A percentile compares a stretch with the other conserved stretches of the same genome.
These are phyloP conservation scores for Verticillium zaregamsianum DNA, from an alignment of 2,329 filamentous ascomycete genomes.

Conservation along the genomic window DNA sequence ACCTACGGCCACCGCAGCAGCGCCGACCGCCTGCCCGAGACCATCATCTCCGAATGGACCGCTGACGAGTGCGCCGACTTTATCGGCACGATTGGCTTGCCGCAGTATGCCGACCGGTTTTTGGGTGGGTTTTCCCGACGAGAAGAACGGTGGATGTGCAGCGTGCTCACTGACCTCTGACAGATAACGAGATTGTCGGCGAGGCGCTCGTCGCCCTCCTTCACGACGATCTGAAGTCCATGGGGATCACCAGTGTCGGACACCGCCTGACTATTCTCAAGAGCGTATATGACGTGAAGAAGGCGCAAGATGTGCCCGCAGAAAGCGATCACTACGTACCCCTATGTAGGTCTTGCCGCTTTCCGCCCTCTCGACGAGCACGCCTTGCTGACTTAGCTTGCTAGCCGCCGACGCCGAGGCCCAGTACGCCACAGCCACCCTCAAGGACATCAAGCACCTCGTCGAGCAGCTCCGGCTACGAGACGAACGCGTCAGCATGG, in stretches of 20 bases:
- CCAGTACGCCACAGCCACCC: conserved; percentile 80
- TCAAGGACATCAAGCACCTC: conserved; percentile 88
- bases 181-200: conserved; percentile 92
- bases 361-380: background rate
- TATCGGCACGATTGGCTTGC: conserved; percentile 71
- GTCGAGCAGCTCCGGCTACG: conserved; percentile 85
- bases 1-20: conserved; percentile 66
- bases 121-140: conserved; percentile 57
- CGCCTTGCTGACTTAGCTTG: conserved; percentile 7
- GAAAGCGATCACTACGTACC: conserved; percentile 94
- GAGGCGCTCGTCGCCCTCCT: conserved; percentile 84
- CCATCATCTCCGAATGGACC: conserved; percentile 75
- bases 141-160: background rate
- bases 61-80: conserved; percentile 90
- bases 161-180: conserved; percentile 14
- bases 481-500: conserved; percentile 81
- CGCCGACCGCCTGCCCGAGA: conserved; percentile 65
- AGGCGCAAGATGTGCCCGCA: conserved; percentile 85
- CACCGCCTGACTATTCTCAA: conserved; percentile 94
- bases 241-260: conserved; percentile 88
- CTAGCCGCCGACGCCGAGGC: conserved; percentile 84
- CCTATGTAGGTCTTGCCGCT: conserved; percentile 60
- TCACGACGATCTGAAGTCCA: conserved; percentile 91
- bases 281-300: conserved; percentile 93
- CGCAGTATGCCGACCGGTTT: conserved; percentile 79